Percentiles rank a stretch among this genome's conserved stretches.
phyloP scores from a whole-genome alignment of 2,329 filamentous ascomycete genomes.

The Phialophora macrospora region DNA sequence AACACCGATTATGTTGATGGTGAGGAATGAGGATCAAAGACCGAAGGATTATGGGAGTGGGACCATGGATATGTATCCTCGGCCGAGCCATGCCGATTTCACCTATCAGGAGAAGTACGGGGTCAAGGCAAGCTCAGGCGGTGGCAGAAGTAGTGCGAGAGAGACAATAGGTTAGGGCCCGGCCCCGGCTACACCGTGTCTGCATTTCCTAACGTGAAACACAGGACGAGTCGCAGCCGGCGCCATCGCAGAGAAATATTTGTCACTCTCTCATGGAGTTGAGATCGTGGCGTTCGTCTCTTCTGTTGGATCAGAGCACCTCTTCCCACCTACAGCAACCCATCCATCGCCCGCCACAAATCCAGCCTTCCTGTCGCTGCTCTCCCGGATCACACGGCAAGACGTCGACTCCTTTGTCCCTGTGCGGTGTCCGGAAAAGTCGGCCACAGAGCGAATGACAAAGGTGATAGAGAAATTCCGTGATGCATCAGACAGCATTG shows the following conservation, averaged over 20 bases:
- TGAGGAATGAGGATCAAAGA: conserved; percentile 90
- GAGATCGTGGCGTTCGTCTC: conserved; percentile 92
- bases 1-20: conserved; percentile 84
- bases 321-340: conserved; percentile 57
- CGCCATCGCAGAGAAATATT: conserved; percentile 91
- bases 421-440: conserved; percentile 79
- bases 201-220: conserved; percentile 11
- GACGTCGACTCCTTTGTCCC: conserved; percentile 84
- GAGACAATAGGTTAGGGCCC: conserved; percentile 77
- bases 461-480: conserved; percentile 76
- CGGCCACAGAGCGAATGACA: conserved; percentile 72
- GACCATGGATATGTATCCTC: conserved; percentile 89
- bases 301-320: conserved; percentile 78
- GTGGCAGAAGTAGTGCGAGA: conserved; percentile 86
- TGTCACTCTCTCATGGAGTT: conserved; percentile 76
- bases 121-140: conserved; percentile 86
- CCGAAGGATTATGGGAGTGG: conserved; percentile 84
- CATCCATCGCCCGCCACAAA: conserved; percentile 59
- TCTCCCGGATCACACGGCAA: conserved; percentile 72
- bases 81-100: conserved; percentile 93
- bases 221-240: conserved; percentile 84
- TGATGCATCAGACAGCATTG: conserved; percentile 84
- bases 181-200: neutral
- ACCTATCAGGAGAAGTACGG: conserved; percentile 98
- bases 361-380: conserved; percentile 75